These are phyloP conservation scores for Neofusicoccum kwambonambiense DNA, from an alignment of 2,329 filamentous ascomycete genomes.

Conservation along the genomic window DNA sequence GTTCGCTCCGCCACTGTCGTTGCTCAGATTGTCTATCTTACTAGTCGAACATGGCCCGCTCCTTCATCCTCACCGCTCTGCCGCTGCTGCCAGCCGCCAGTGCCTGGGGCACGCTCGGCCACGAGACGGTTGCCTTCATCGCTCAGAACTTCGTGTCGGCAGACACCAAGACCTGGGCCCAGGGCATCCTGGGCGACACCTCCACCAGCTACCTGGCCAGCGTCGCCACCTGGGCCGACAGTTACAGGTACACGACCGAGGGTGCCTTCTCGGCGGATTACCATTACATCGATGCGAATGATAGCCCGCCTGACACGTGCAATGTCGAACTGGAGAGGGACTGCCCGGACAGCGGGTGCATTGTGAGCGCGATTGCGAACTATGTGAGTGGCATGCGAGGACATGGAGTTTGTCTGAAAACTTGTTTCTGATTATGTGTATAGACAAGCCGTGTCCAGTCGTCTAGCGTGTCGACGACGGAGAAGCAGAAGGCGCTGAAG, in stretches of 20 bases:
- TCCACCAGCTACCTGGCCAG: slow-evolving; percentile 49
- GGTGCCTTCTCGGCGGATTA: slow-evolving; percentile 48
- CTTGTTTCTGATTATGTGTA: background rate
- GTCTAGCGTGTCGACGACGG: slow-evolving; percentile 27
- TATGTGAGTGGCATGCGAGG: slow-evolving; percentile 32
- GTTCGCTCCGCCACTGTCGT: background rate
- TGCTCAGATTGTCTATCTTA: no score
- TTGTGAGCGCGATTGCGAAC: slow-evolving; percentile 55
- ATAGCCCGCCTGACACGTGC: slow-evolving; percentile 48
- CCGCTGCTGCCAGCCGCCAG: slow-evolving; percentile 23
- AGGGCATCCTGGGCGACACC: slow-evolving; percentile 44
- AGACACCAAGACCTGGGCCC: slow-evolving; percentile 46
- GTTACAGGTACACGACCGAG: slow-evolving; percentile 48
- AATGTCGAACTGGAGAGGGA: slow-evolving; percentile 52
- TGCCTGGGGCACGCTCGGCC: slow-evolving; percentile 56
- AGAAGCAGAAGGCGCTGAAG: slow-evolving; percentile 46
- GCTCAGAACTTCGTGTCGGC: slow-evolving; percentile 49
- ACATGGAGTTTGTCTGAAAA: background rate
- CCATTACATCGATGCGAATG: slow-evolving; percentile 55
- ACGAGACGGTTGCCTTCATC: slow-evolving; percentile 56
- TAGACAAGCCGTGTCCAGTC: slow-evolving; percentile 41
- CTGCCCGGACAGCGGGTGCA: slow-evolving; percentile 51
- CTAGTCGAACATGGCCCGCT: background rate
- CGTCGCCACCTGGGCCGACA: slow-evolving; percentile 56
- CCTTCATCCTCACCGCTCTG: slow-evolving; percentile 25